A percentile compares a stretch with the other conserved stretches of the same genome.
Conservation (phyloP, 306 rosid genomes). For the Hippophae rhamnoides region DNA sequence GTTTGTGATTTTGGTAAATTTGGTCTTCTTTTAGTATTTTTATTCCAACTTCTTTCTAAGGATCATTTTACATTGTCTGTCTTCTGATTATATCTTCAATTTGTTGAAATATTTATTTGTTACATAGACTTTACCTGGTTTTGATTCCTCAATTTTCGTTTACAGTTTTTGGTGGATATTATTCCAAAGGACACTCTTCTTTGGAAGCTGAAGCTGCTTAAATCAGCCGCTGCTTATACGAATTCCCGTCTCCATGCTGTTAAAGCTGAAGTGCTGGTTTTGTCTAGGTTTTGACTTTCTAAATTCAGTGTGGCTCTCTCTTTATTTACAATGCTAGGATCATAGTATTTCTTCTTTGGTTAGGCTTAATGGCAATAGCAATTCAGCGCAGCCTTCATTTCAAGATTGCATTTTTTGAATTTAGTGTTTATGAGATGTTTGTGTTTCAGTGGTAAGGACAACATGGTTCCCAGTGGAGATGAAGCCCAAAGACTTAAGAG, state of each 20-base stretch:
- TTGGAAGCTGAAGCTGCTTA: conserved; percentile 90
- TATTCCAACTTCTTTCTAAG: no score
- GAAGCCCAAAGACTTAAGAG: conserved; percentile 61
- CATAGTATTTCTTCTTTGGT: no score
- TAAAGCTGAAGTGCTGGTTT: conserved; percentile 87
- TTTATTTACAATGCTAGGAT: not conserved
- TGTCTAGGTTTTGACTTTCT: conserved; percentile 61
- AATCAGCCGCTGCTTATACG: conserved; percentile 80
- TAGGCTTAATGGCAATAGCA: no score
- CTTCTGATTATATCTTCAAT: no score
- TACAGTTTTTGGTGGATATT: conserved; percentile 56
- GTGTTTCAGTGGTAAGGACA: conserved; percentile 71
- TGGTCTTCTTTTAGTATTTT: no score
- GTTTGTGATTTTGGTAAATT: conserved; percentile 3
- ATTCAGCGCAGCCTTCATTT: no score
- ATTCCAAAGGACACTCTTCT: conserved; percentile 72
- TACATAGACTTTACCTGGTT: not conserved
- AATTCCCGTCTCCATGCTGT: conserved; percentile 95
- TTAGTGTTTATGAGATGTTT: not conserved
- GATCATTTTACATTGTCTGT: no score
- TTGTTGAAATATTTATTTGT: no score
- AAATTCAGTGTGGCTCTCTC: not conserved
- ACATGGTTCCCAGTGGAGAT: conserved; percentile 76
- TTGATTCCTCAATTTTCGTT: conserved; percentile 10
- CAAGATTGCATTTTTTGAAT: not conserved